A percentile compares a stretch with the other conserved stretches of the same genome.
Evolutionary conservation across 805 yeast species (phyloP).

Genomic region (Metschnikowia cubensis): DNA sequence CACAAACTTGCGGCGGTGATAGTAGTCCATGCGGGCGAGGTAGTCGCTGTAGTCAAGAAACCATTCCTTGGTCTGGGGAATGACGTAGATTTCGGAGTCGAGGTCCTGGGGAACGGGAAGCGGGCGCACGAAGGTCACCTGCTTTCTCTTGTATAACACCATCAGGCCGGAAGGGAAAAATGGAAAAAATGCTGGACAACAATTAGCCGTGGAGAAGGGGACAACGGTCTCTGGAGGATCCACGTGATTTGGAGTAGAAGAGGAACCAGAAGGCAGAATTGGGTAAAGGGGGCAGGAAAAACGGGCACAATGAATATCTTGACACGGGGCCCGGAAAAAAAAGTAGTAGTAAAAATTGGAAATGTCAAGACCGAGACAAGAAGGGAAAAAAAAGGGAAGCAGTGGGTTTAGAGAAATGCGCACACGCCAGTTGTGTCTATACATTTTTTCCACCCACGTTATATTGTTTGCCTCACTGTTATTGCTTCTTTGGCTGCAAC

Average conservation of each 20-base stretch:
- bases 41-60: constrained; percentile 74
- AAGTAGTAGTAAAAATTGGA: constrained; percentile 1
- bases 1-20: constrained; percentile 72
- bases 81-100: constrained; percentile 69
- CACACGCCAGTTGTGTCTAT: constrained; percentile 7
- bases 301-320: neutral
- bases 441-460: constrained; percentile 3
- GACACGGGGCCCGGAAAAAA: neutral
- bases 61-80: constrained; percentile 87
- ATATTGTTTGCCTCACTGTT: constrained; percentile 4
- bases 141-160: constrained; percentile 77
- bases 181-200: neutral
- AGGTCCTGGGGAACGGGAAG: constrained; percentile 54
- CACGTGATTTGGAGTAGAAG: neutral
- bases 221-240: neutral
- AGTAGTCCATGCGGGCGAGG: constrained; percentile 66
- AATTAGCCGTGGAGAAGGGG: neutral
- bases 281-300: neutral
- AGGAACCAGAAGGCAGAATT: neutral
- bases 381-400: neutral
- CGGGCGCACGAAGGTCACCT: constrained; percentile 56
- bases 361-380: neutral
- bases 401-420: constrained; percentile 3
- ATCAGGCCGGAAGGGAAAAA: constrained; percentile 23
- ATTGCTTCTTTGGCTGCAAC: constrained; percentile 11